These are phyloP conservation scores for Triticum aestivum DNA, from an alignment of 176 grass and related monocot species.

Conservation along the genomic window DNA sequence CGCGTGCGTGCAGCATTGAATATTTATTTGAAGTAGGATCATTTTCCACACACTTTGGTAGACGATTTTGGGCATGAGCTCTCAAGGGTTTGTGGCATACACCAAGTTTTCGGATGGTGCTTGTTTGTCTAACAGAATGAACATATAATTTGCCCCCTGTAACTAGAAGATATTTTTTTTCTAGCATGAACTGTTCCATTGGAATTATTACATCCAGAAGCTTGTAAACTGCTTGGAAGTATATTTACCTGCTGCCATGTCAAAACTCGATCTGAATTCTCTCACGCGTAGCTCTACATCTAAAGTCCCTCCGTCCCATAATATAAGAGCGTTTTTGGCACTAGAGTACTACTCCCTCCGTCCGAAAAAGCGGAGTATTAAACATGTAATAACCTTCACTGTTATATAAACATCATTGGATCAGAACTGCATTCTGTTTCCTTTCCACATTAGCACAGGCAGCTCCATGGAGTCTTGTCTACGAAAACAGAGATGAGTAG, in stretches of 20 bases:
- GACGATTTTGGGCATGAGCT: not conserved
- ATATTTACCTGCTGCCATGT: too few relatives aligned
- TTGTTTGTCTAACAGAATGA: not conserved
- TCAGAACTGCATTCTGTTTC: not conserved
- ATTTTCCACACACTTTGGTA: not conserved
- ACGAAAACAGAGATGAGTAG: not conserved
- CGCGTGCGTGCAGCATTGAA: not conserved
- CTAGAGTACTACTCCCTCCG: too few relatives aligned
- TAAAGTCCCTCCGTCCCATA: too few relatives aligned
- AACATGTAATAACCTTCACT: not conserved
- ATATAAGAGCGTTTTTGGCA: too few relatives aligned
- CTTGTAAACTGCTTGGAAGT: too few relatives aligned
- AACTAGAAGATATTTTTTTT: not conserved
- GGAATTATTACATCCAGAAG: too few relatives aligned
- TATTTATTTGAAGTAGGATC: not conserved
- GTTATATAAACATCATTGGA: not conserved
- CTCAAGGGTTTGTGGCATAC: not conserved
- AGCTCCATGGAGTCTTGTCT: not conserved
- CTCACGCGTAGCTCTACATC: not conserved
- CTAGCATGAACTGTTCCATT: not conserved
- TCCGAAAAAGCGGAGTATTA: too few relatives aligned
- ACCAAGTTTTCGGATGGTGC: not conserved
- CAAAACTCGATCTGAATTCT: too few relatives aligned
- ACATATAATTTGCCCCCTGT: conserved; percentile 1
- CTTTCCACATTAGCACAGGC: not conserved